A percentile compares a stretch with the other conserved stretches of the same genome.
Evolutionary conservation across 1,284 basidiomycete genomes (phyloP).

Genomic region (Inonotus obliquus): DNA sequence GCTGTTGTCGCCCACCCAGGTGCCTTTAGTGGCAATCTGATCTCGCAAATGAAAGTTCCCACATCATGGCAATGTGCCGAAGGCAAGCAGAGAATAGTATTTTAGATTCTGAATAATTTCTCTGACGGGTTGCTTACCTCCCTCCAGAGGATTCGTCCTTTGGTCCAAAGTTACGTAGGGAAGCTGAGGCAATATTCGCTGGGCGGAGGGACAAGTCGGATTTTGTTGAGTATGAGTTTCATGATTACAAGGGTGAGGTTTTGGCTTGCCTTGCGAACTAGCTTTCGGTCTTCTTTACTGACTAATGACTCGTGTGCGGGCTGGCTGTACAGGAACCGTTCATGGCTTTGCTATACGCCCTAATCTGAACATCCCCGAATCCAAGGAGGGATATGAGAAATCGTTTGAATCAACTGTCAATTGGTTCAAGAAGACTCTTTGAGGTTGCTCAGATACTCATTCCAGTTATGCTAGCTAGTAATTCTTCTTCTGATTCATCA

Average conservation of each 20-base stretch:
- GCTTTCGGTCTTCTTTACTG: background rate
- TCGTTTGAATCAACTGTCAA: conserved; percentile 41
- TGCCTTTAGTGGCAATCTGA: conserved; percentile 32
- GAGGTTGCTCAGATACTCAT: background rate
- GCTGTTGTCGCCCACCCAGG: conserved; percentile 58
- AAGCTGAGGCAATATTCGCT: conserved; percentile 41
- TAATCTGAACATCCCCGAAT: conserved; percentile 38
- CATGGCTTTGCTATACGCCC: conserved; percentile 57
- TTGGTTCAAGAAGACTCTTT: conserved; percentile 45
- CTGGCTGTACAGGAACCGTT: conserved; percentile 38
- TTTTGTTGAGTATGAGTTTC: conserved; percentile 49
- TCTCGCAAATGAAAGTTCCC: conserved; percentile 41
- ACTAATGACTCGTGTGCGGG: background rate
- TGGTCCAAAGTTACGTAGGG: conserved; percentile 31
- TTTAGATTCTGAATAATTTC: conserved; percentile 44
- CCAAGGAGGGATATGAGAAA: conserved; percentile 48
- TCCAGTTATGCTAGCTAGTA: background rate
- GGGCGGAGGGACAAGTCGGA: conserved; percentile 38
- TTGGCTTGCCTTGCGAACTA: background rate
- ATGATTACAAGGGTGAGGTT: conserved; percentile 46
- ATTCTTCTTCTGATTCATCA: background rate
- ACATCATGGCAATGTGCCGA: conserved; percentile 12
- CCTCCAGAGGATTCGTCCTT: conserved; percentile 49
- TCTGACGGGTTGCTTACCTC: conserved; percentile 37
- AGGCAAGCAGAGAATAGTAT: background rate